Conservation (phyloP, 495 filamentous ascomycete genomes). For the Pseudomonodictys pantanalensis region DNA sequence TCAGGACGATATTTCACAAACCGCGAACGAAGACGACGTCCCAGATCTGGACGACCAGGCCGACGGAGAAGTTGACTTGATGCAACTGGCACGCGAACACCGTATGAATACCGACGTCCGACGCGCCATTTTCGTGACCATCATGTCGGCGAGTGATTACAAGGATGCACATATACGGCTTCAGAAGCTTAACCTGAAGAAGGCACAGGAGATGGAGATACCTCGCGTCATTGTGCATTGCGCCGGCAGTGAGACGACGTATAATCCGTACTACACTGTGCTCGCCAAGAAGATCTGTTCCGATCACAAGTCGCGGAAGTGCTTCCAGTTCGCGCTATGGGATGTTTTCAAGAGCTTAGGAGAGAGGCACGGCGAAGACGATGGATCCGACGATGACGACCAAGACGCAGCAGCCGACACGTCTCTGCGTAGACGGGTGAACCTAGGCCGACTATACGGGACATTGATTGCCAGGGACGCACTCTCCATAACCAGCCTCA, state of each 20-base stretch:
- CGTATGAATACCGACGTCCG: slow-evolving; percentile 95
- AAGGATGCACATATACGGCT: slow-evolving; percentile 77
- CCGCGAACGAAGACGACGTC: slow-evolving; percentile 7
- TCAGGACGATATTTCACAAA: slow-evolving; percentile 29
- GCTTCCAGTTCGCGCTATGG: slow-evolving; percentile 84
- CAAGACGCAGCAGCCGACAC: slow-evolving; percentile 43
- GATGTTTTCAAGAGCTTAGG: slow-evolving; percentile 83
- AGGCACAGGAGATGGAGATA: slow-evolving; percentile 80
- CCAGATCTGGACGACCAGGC: slow-evolving; percentile 41
- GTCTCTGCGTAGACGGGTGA: slow-evolving; percentile 68
- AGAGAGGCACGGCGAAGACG: slow-evolving; percentile 61
- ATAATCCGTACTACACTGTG: slow-evolving; percentile 92
- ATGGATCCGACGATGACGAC: slow-evolving; percentile 45
- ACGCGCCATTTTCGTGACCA: slow-evolving; percentile 84
- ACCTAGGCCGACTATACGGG: slow-evolving; percentile 84
- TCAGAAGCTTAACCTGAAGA: slow-evolving; percentile 78
- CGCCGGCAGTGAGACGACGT: slow-evolving; percentile 71
- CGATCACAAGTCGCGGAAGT: slow-evolving; percentile 68
- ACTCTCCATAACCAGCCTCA: slow-evolving; percentile 65
- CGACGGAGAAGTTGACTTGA: slow-evolving; percentile 63
- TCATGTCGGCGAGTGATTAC: slow-evolving; percentile 84
- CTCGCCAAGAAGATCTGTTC: slow-evolving; percentile 72
- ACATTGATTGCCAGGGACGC: slow-evolving; percentile 64
- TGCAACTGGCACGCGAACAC: slow-evolving; percentile 71
- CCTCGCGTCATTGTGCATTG: slow-evolving; percentile 86